Conservation (phyloP, 2,329 filamentous ascomycete genomes). For the Pyrenophora seminiperda region DNA sequence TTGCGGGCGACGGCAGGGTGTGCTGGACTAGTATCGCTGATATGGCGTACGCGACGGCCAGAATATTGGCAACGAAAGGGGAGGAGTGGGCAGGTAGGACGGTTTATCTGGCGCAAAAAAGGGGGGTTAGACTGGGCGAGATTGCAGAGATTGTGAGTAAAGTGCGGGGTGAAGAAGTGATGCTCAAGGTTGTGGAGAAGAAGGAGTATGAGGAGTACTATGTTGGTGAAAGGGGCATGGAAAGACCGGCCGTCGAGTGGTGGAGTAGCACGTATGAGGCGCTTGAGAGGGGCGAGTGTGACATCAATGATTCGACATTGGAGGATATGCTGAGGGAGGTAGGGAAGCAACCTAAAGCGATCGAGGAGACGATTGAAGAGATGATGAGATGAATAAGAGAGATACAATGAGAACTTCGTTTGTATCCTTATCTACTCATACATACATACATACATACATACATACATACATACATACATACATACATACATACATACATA, state of each 20-base stretch:
- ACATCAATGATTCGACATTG: conserved; percentile 50
- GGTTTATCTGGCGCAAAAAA: conserved; percentile 47
- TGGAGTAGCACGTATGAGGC: conserved; percentile 55
- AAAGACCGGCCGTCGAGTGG: conserved; percentile 51
- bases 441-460: too few relatives aligned
- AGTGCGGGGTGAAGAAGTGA: conserved; percentile 36
- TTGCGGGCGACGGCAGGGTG: conserved; percentile 51
- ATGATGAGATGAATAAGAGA: conserved; percentile 49
- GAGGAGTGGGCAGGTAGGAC: conserved; percentile 46
- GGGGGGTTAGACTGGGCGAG: conserved; percentile 33
- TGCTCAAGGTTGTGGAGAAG: conserved; percentile 45
- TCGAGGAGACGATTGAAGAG: conserved; percentile 50
- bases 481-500: too few relatives aligned
- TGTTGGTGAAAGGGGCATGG: conserved; percentile 43
- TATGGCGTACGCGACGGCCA: conserved; percentile 51
- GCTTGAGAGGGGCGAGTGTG: conserved; percentile 50
- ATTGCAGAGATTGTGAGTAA: conserved; percentile 40
- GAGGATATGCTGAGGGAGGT: conserved; percentile 46
- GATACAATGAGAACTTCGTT: too few relatives aligned
- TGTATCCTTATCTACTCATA: conserved; percentile 8
- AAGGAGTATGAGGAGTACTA: conserved; percentile 52
- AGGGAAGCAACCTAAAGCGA: conserved; percentile 43
- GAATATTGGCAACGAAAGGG: conserved; percentile 42
- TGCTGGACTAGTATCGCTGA: conserved; percentile 54
- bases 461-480: too few relatives aligned